Evolutionary conservation across 2,329 filamentous ascomycete species (phyloP), one percentile per base, ranked within the genome.

Genomic region (Verticillium albo-atrum): DNA sequence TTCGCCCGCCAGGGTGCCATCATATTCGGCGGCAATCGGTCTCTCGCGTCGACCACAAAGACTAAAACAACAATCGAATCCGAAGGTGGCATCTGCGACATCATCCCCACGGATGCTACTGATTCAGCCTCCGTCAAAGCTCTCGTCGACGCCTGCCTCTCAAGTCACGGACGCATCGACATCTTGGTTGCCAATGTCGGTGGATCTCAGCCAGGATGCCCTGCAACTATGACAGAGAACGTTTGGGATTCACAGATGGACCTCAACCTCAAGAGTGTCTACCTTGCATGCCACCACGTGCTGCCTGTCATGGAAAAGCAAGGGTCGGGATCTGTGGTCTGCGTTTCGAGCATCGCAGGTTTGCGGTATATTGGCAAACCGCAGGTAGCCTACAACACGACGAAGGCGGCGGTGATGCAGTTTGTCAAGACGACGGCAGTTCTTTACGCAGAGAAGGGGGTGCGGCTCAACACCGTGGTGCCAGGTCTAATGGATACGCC

Each of bases 161-260:
- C 72, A 0, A 79, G 78, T 42, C 78, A 85, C 61, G 82, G 82
- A 9, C 76, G 80, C 6, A 81, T 87, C 57, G 85, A 88, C 62
- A 82, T 88, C 25, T 71, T 88, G 0, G 68, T 88, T 17, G 86
- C 85, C 63, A 87, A 87, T 57, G 84, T 87, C 3, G 85, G 85
- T 2, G 78, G 78, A 57, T 82, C 79, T 0, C 82, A 86, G 60
- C 78, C 77, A 0, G 82, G 82, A 0, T 75, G 75, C 30, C 78
- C 82, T 0, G 82, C 76, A 0, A 70, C 68, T 0, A 79, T 85
- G 74, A 53, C 59, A 0, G 82, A 85, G 58, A 73, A 75, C 1
- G 65, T 74, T 0, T 86, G 82, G 82, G 78, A 85, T 63, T 60
- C 70, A 0, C 83, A 86, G 61, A 75, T 82, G 56, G 76, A 81